Base-by-base conservation (phyloP, 1,284 basidiomycete genomes). In the Ganoderma sinense region DNA sequence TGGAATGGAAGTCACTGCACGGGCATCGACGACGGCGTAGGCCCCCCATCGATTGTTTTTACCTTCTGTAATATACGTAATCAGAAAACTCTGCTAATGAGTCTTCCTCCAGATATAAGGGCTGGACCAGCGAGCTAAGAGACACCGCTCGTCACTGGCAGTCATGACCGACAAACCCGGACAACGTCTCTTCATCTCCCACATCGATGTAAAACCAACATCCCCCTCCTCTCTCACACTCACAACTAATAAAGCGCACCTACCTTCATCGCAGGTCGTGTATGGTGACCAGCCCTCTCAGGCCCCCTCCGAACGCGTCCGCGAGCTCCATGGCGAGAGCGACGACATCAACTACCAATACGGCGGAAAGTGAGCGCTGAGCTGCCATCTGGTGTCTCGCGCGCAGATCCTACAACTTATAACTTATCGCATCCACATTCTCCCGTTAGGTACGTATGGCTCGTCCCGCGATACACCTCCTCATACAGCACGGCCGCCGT, bases 281-380 rank as follows among this genome's bases (percentile, higher is more conserved):
- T 71, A 71, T 29, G 69, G 69, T 36, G 62, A 68, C 40, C 11
- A 31, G 13, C 40, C 56, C 45, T 40, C 62, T 10, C 33, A 68
- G 31, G 69, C 66, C 20, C 69, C 69, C n/a, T 11, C 58, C 7
- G 36, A 65, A n/a, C 66, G 69, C 39, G 69, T 71, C 31, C 53
- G 41, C 43, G 69, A 65, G 63, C 31, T 53, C 45, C 40, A 23
- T 10, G 31, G 63, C 45, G 13, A 29, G 55, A 68, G 65, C 59
- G 69, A 70, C 48, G 66, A 70, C 39, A 70, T 68, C 48, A 70
- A 70, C 66, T 36, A 53, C 41, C 40, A 55, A 31, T 55, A 40
- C 43, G 62, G 62, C 39, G 69, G 69, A 39, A 65, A 68, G 69
- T 68, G 23, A 41, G 69, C 33, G 10, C 4, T 4, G n/a, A 26